These are phyloP conservation scores for Teratosphaeria viscida DNA, from an alignment of 2,329 filamentous ascomycete genomes.

Conservation along the genomic window DNA sequence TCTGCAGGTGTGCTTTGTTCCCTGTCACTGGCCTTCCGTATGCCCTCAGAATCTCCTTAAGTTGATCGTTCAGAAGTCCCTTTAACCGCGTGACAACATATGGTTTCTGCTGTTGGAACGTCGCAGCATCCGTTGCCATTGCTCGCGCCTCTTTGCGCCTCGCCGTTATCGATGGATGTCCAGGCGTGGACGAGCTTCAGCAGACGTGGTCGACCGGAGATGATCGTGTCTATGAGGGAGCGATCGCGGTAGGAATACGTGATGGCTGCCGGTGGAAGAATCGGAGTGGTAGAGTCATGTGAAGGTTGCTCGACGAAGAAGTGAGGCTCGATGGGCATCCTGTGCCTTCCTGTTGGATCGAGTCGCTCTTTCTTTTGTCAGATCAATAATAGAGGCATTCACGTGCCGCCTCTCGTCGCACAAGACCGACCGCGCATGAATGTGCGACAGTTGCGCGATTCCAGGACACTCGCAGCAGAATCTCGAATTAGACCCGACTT, in stretches of 20 bases:
- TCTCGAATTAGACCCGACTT: neutral
- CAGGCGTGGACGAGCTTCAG: neutral
- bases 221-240: neutral
- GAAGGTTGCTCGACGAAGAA: slow-evolving; percentile 1
- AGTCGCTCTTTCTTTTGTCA: neutral
- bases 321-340: slow-evolving; percentile 1
- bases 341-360: neutral
- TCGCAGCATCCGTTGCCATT: neutral
- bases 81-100: slow-evolving; percentile 30
- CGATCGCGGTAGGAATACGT: neutral
- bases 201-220: neutral
- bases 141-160: neutral
- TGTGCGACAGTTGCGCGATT: neutral
- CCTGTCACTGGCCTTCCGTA: slow-evolving; percentile 70
- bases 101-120: neutral
- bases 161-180: neutral
- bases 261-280: neutral
- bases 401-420: neutral
- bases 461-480: neutral
- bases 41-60: slow-evolving; percentile 64
- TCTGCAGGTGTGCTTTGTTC: slow-evolving; percentile 73
- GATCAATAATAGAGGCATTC: neutral
- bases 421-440: neutral
- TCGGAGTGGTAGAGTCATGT: neutral
- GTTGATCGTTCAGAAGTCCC: slow-evolving; percentile 51